These are phyloP conservation scores for Termitomyces sp. DNA, from an alignment of 1,284 basidiomycete genomes.

Conservation along the genomic window DNA sequence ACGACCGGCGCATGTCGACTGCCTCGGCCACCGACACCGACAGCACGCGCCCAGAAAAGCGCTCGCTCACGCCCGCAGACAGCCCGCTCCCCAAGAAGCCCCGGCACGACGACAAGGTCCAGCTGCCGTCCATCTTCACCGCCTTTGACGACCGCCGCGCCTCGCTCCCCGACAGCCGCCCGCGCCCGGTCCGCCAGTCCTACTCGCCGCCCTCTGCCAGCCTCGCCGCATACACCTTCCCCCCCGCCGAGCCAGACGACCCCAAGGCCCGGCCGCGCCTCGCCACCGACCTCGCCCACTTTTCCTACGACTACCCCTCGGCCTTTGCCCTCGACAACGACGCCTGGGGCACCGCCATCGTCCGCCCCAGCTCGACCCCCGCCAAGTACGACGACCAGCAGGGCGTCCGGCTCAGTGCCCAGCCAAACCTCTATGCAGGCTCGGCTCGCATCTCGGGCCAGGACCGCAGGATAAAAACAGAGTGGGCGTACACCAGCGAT, in stretches of 20 bases:
- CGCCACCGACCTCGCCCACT: constrained; percentile 35
- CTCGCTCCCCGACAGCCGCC: constrained; percentile 56
- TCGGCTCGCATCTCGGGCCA: constrained; percentile 67
- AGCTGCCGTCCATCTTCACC: constrained; percentile 67
- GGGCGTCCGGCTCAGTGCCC: constrained; percentile 51
- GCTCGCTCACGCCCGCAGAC: constrained; percentile 44
- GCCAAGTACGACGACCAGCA: constrained; percentile 57
- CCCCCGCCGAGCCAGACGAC: constrained; percentile 35
- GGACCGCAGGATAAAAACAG: constrained; percentile 56
- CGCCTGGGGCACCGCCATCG: constrained; percentile 43
- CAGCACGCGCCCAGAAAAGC: constrained; percentile 55
- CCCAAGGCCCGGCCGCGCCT: constrained; percentile 41
- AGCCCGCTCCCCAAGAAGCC: constrained; percentile 47
- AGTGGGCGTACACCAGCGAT: constrained; percentile 41
- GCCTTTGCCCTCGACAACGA: constrained; percentile 40
- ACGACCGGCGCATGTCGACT: constrained; percentile 55
- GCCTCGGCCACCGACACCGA: constrained; percentile 60
- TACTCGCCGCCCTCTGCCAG: constrained; percentile 37
- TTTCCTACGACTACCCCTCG: constrained; percentile 37
- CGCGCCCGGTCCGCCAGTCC: constrained; percentile 43
- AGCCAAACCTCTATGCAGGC: constrained; percentile 56
- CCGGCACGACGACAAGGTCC: constrained; percentile 45
- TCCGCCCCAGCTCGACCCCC: constrained; percentile 55
- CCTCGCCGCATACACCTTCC: constrained; percentile 58
- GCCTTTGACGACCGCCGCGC: constrained; percentile 62